phyloP scores from a whole-genome alignment of 805 yeast genomes.

The Yarrowia bubula region DNA sequence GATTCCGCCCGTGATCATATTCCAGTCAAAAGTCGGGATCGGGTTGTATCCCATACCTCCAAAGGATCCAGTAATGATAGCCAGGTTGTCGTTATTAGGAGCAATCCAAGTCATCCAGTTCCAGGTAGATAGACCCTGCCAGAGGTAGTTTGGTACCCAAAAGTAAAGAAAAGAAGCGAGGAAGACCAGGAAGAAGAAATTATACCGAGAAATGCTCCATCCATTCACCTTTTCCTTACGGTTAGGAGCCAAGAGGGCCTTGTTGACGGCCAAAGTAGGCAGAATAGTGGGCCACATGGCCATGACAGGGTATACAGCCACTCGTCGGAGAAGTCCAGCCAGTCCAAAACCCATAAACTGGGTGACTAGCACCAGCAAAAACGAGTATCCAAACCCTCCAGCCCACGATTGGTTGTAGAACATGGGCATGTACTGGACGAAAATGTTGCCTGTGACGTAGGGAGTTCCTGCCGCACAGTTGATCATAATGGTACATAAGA shows the following conservation, averaged over 20 bases:
- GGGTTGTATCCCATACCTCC: constrained; percentile 44
- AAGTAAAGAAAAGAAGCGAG: constrained; percentile 52
- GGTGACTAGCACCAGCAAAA: constrained; percentile 48
- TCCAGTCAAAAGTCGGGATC: constrained; percentile 45
- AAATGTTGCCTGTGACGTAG: constrained; percentile 11
- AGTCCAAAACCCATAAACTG: constrained; percentile 53
- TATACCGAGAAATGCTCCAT: constrained; percentile 56
- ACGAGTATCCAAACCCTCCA: constrained; percentile 41
- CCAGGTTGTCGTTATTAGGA: constrained; percentile 52
- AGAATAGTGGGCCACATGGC: constrained; percentile 54
- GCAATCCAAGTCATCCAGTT: constrained; percentile 60
- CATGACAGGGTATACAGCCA: constrained; percentile 45
- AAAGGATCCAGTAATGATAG: constrained; percentile 58
- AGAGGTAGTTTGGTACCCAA: constrained; percentile 67
- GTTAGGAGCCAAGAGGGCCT: constrained; percentile 40
- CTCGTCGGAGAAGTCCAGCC: constrained; percentile 56
- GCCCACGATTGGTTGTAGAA: constrained; percentile 29
- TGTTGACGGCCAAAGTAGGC: constrained; percentile 47
- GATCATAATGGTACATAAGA: constrained; percentile 50
- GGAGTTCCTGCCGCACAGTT: constrained; percentile 44
- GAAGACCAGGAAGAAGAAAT: constrained; percentile 48
- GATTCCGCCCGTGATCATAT: constrained; percentile 44
- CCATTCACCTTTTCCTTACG: constrained; percentile 51
- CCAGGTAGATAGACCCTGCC: constrained; percentile 59
- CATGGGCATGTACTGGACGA: constrained; percentile 21